Evolutionary conservation across 805 yeast genomes (phyloP).

Genomic region (Yarrowia hollandica): DNA sequence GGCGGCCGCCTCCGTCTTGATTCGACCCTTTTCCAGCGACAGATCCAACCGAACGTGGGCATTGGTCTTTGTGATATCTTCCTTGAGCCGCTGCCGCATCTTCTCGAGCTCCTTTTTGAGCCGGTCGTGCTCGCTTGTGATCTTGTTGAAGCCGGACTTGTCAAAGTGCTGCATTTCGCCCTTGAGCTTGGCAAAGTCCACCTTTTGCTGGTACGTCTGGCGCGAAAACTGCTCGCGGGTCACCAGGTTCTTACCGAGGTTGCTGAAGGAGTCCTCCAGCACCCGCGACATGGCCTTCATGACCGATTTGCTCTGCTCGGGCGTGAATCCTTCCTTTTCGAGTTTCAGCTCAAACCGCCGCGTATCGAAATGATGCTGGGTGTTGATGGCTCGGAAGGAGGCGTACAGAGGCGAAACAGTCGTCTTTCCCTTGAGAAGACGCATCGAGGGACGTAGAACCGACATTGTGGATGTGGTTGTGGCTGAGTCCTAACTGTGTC

Average conservation of each 20-base stretch:
- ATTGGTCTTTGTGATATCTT: slow-evolving; percentile 85
- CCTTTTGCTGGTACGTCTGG: slow-evolving; percentile 91
- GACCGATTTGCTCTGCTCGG: slow-evolving; percentile 76
- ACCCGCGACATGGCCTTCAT: slow-evolving; percentile 72
- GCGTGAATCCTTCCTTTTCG: slow-evolving; percentile 67
- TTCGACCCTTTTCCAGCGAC: slow-evolving; percentile 91
- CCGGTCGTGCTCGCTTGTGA: slow-evolving; percentile 85
- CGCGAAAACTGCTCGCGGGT: slow-evolving; percentile 79
- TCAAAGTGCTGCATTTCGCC: slow-evolving; percentile 90
- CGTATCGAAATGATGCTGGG: slow-evolving; percentile 63
- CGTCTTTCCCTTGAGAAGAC: too few species aligned
- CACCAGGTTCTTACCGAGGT: slow-evolving; percentile 76
- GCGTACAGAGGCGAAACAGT: too few species aligned
- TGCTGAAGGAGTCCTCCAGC: slow-evolving; percentile 74
- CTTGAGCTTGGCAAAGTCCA: slow-evolving; percentile 90
- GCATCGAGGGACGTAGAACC: too few species aligned
- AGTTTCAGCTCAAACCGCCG: slow-evolving; percentile 68
- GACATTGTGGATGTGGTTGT: too few species aligned
- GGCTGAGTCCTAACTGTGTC: too few species aligned
- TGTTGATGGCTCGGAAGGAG: slow-evolving; percentile 1
- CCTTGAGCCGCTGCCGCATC: slow-evolving; percentile 77
- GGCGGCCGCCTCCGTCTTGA: slow-evolving; percentile 87
- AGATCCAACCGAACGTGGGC: slow-evolving; percentile 89
- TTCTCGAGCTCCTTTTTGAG: slow-evolving; percentile 82
- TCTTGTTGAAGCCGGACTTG: slow-evolving; percentile 75